These are phyloP conservation scores for Pleurotus citrinopileatus DNA, from an alignment of 768 basidiomycete genomes.

Conservation along the genomic window DNA sequence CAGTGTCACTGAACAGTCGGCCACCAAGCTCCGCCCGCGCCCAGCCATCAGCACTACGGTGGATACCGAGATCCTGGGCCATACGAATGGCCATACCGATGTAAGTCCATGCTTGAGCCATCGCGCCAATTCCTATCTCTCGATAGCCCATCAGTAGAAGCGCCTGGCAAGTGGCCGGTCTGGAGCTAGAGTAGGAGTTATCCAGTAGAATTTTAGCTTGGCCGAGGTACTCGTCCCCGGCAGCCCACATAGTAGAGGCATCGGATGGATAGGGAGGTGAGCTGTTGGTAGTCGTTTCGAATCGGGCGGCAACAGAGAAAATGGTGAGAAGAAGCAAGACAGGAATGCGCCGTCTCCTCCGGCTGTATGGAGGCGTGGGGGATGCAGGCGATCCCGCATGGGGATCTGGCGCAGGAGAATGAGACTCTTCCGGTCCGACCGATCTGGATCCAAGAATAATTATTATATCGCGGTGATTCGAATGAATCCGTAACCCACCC, in stretches of 20 bases:
- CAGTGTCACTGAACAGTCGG: slow-evolving; percentile 53
- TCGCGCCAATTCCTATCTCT: slow-evolving; percentile 85
- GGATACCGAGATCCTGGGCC: slow-evolving; percentile 87
- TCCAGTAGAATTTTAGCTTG: slow-evolving; percentile 67
- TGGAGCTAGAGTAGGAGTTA: slow-evolving; percentile 65
- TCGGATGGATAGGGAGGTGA: slow-evolving; percentile 37
- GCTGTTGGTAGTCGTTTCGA: slow-evolving; percentile 35
- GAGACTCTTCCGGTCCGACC: slow-evolving; percentile 20
- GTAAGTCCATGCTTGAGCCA: slow-evolving; percentile 87
- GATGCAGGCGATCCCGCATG: slow-evolving; percentile 28
- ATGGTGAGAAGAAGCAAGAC: slow-evolving; percentile 76
- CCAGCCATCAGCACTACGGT: slow-evolving; percentile 80
- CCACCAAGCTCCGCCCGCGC: slow-evolving; percentile 53
- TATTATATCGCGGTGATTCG: neutral
- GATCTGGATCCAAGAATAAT: slow-evolving; percentile 7
- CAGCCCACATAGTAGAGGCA: slow-evolving; percentile 70
- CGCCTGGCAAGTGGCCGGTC: slow-evolving; percentile 74
- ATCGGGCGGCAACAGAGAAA: slow-evolving; percentile 80
- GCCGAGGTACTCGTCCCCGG: slow-evolving; percentile 71
- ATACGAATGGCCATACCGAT: slow-evolving; percentile 89
- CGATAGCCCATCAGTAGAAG: slow-evolving; percentile 80
- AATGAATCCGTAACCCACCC: slow-evolving; percentile 24
- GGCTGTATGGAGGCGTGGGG: slow-evolving; percentile 31
- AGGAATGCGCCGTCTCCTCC: slow-evolving; percentile 48
- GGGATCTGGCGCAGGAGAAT: slow-evolving; percentile 16